Conservation (phyloP, 2,329 filamentous ascomycete species). For the Pseudopithomyces maydicus region DNA sequence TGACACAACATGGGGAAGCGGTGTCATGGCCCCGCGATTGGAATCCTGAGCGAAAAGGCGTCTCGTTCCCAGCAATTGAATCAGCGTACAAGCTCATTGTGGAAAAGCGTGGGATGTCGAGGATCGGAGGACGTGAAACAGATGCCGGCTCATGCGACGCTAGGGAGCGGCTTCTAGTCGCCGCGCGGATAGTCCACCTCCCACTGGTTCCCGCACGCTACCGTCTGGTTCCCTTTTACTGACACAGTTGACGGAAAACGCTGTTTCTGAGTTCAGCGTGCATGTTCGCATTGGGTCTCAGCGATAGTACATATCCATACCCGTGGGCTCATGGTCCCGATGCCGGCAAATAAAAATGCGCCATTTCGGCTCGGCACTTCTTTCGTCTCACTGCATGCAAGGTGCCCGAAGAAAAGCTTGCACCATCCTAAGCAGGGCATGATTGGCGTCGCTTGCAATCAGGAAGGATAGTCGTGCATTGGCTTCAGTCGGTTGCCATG, state of each 20-base stretch:
- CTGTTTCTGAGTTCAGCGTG: too few species aligned
- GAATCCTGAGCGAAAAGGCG: background rate
- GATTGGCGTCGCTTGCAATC: slow-evolving; percentile 7
- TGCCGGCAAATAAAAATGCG: background rate
- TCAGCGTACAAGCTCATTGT: background rate
- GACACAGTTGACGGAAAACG: background rate
- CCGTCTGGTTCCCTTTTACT: background rate
- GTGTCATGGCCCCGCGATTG: background rate
- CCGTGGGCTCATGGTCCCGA: too few species aligned
- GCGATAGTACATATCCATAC: too few species aligned
- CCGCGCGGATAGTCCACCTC: slow-evolving; percentile 1
- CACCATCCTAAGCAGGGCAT: background rate
- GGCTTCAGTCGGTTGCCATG: too few species aligned
- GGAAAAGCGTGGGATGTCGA: slow-evolving; percentile 2
- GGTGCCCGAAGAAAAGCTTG: background rate
- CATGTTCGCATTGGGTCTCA: background rate
- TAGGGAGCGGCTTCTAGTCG: slow-evolving; percentile 4
- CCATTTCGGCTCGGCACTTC: background rate
- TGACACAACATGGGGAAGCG: background rate
- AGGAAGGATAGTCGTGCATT: background rate
- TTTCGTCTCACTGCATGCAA: background rate
- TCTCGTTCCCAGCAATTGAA: background rate
- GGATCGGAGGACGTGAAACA: background rate
- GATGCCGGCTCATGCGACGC: background rate
- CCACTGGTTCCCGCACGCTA: slow-evolving; percentile 1